Evolutionary conservation across 2,329 filamentous ascomycete genomes (phyloP).

Genomic region (Aspergillus thermomutatus): DNA sequence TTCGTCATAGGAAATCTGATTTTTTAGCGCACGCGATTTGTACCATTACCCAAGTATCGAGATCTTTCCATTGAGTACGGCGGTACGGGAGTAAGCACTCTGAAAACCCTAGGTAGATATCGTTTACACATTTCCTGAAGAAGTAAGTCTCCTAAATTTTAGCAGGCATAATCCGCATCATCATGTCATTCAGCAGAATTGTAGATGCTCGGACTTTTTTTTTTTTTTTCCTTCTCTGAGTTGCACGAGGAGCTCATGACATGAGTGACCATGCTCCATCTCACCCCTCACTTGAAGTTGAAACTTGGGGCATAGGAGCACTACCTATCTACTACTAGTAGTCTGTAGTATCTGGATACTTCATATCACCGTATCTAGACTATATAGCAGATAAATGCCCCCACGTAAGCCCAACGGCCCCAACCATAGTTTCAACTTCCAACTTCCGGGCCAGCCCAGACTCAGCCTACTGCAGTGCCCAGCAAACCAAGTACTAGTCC

Average conservation of each 20-base stretch:
- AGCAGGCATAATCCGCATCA: not conserved
- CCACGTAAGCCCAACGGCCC: not conserved
- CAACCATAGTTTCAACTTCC: not conserved
- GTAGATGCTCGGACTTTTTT: not conserved
- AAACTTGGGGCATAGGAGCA: not conserved
- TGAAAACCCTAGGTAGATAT: not conserved
- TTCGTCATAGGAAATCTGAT: not conserved
- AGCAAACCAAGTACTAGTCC: too few relatives aligned
- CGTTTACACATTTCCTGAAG: not conserved
- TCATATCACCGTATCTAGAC: too few relatives aligned
- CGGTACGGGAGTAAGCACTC: not conserved
- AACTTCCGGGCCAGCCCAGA: not conserved
- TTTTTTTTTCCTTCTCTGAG: not conserved
- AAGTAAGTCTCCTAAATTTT: not conserved
- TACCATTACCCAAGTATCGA: not conserved
- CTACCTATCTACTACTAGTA: too few relatives aligned
- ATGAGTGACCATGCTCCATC: not conserved
- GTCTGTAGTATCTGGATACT: too few relatives aligned
- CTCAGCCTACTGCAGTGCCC: not conserved
- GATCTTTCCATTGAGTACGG: too few relatives aligned
- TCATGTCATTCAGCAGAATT: not conserved
- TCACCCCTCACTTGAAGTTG: not conserved
- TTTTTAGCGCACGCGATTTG: not conserved
- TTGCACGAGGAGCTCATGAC: not conserved
- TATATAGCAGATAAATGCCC: too few relatives aligned